Evolutionary conservation across 2,329 filamentous ascomycete genomes (phyloP).

Genomic region (Aspergillus uvarum): DNA sequence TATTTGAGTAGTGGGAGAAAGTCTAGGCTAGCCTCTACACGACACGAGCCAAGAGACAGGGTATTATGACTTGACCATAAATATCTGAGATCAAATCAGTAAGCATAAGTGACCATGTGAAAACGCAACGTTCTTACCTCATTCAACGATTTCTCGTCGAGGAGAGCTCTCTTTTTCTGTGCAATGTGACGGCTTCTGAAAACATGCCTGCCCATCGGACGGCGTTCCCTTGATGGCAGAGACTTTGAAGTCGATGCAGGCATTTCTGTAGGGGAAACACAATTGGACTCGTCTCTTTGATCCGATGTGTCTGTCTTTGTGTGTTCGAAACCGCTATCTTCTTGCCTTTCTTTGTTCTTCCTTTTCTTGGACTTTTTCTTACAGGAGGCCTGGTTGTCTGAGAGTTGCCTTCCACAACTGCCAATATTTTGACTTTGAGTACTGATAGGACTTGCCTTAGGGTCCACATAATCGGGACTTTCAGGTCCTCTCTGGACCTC

Average conservation of each 20-base stretch:
- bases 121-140: constrained; percentile 59
- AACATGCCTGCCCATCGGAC: constrained; percentile 63
- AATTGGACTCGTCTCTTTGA: constrained; percentile 20
- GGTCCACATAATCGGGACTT: neutral
- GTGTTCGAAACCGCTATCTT: constrained; percentile 26
- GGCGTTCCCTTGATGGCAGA: constrained; percentile 47
- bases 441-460: neutral
- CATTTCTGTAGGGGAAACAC: constrained; percentile 42
- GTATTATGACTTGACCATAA: constrained; percentile 34
- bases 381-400: neutral
- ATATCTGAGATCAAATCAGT: constrained; percentile 32
- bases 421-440: neutral
- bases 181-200: constrained; percentile 80
- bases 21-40: neutral
- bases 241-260: constrained; percentile 48
- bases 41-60: neutral
- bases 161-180: constrained; percentile 79
- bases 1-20: neutral
- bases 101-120: neutral
- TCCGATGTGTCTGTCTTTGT: constrained; percentile 1
- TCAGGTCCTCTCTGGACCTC: neutral
- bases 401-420: neutral
- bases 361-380: constrained; percentile 38
- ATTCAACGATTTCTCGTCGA: constrained; percentile 79
- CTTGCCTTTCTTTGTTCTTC: constrained; percentile 32